Evolutionary conservation across 805 yeast species (phyloP), one percentile per base, ranked within the genome.

Genomic region (Torulaspora delbrueckii): DNA sequence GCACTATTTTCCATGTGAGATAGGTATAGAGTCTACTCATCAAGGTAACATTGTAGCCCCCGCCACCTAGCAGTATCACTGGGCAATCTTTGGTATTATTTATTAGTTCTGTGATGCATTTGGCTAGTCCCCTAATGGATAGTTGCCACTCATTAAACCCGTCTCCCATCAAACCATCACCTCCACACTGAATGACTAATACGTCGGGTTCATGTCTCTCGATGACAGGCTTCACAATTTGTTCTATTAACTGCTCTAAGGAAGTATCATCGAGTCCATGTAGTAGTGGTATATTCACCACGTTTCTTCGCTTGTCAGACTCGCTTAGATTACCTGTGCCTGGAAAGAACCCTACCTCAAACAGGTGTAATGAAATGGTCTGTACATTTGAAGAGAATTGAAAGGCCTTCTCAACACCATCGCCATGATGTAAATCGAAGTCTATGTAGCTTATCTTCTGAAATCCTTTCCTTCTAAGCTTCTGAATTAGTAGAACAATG

Each of bases 371-470:
- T 0, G 89, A 82, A 16, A 82, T 67, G 0, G 86, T 81, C 42
- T 75, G 61, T 0, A 85, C 84, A 26, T 73, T 74, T 32, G 71
- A 68, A 1, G 84, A 75, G 48, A 66, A 71, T 49, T 70, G 65
- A 63, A 82, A 84, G 0, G 88, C 87, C 2, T 69, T 66, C 41
- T 82, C 82, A 5, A 85, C 91, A 0, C 89, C 95, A 60, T 85
- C 90, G 0, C 91, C 90, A 62, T 84, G 90, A 59, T 85, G 95
- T 6, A 85, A 60, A 61, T 85, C 95, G 5, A 85, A 62, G 60
- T 85, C 95, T 3, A 85, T 60, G 54, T 85, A 85, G 56, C 80
- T 66, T 1, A 85, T 68, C 28, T 62, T 73, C 8, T 66, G 60
- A 55, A 66, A 79, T 1, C 64, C 61, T 18, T 55, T 57, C 19